phyloP scores from a whole-genome alignment of 768 basidiomycete species.

The Antrodiella citrinella region DNA sequence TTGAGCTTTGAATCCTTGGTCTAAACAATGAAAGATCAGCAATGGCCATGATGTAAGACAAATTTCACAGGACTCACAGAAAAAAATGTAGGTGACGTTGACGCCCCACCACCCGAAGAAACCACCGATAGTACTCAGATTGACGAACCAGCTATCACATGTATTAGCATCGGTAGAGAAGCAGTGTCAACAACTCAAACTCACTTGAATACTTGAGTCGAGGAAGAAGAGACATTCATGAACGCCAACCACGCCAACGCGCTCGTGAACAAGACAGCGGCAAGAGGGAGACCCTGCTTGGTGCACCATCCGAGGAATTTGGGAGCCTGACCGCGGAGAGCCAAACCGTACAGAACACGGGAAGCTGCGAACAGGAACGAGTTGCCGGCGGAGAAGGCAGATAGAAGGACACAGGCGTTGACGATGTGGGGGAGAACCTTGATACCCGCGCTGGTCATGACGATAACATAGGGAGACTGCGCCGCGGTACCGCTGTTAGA shows the following conservation, averaged over 20 bases:
- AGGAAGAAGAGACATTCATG: constrained; percentile 54
- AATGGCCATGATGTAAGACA: neutral
- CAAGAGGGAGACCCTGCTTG: constrained; percentile 41
- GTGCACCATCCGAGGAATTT: constrained; percentile 39
- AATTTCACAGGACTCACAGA: constrained; percentile 42
- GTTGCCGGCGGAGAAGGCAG: constrained; percentile 67
- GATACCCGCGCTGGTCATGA: constrained; percentile 64
- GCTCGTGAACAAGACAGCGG: constrained; percentile 20
- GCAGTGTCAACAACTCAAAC: neutral
- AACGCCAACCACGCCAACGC: constrained; percentile 45
- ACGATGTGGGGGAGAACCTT: constrained; percentile 45
- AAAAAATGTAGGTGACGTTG: constrained; percentile 66
- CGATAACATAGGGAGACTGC: constrained; percentile 80
- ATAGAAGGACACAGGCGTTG: constrained; percentile 65
- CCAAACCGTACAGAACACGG: constrained; percentile 32
- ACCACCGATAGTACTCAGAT: constrained; percentile 57
- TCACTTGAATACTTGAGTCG: constrained; percentile 38
- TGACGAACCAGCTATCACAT: constrained; percentile 48
- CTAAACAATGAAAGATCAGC: constrained; percentile 24
- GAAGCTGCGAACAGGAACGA: constrained; percentile 50
- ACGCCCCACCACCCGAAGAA: constrained; percentile 63
- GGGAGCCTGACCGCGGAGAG: constrained; percentile 31
- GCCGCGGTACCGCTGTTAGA: constrained; percentile 54
- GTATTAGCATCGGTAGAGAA: neutral
- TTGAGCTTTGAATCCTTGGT: constrained; percentile 55